A percentile compares a stretch with the other conserved stretches of the same genome.
Evolutionary conservation across 1,284 basidiomycete species (phyloP).

Genomic region (Cryptococcus sp.): DNA sequence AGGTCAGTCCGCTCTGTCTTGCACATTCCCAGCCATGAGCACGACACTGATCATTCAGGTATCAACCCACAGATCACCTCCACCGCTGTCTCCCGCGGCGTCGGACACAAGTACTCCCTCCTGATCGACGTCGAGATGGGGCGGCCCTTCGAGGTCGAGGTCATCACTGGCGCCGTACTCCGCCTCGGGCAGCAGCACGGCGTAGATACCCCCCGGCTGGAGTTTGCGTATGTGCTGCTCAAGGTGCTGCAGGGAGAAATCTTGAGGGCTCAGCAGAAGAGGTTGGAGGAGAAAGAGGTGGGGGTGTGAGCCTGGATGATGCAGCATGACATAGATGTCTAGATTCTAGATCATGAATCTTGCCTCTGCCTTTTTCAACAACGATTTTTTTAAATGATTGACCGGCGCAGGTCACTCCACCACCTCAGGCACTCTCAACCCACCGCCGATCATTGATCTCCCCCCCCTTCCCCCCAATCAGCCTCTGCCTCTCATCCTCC

Average conservation of each 20-base stretch:
- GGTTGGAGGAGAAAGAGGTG: conserved; percentile 4
- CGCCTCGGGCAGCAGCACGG: conserved; percentile 31
- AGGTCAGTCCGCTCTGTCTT: conserved; percentile 19
- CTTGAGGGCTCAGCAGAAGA: conserved; percentile 5
- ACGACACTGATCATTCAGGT: neutral
- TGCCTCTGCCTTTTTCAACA: too few relatives aligned
- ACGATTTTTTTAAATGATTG: too few relatives aligned
- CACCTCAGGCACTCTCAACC: too few relatives aligned
- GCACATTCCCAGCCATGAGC: neutral
- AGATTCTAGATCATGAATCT: too few relatives aligned
- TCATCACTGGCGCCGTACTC: conserved; percentile 42
- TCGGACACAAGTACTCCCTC: conserved; percentile 43
- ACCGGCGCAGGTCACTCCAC: too few relatives aligned
- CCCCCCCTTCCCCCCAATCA: too few relatives aligned
- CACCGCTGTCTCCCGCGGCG: conserved; percentile 12
- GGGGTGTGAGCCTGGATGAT: neutral
- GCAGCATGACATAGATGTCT: neutral
- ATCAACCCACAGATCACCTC: conserved; percentile 5
- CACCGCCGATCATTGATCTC: too few relatives aligned
- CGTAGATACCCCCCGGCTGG: conserved; percentile 29
- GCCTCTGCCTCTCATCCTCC: too few relatives aligned
- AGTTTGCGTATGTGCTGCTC: conserved; percentile 38
- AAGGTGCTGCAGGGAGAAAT: conserved; percentile 37
- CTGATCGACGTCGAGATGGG: conserved; percentile 44
- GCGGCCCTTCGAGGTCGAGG: conserved; percentile 49